A percentile compares a stretch with the other conserved stretches of the same genome.
Conservation (phyloP, 148 eudicot genomes). For the Rhododendron williamsianum region DNA sequence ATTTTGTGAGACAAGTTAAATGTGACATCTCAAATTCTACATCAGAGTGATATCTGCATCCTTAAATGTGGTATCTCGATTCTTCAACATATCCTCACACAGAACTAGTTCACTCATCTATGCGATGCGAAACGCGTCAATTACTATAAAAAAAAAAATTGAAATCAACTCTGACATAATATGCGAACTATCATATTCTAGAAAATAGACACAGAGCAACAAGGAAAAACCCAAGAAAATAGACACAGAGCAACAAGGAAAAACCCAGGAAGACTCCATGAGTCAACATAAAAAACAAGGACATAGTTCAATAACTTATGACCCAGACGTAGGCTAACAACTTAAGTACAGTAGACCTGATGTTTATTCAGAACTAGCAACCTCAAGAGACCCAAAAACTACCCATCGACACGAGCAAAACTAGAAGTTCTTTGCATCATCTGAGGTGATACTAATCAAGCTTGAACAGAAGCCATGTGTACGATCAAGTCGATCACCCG, state of each 20-base stretch:
- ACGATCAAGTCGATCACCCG: constrained; percentile 35
- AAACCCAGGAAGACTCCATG: neutral
- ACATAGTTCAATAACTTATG: no score
- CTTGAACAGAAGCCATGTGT: constrained; percentile 31
- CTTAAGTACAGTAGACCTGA: neutral
- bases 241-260: neutral
- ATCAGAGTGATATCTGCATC: neutral
- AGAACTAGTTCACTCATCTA: neutral
- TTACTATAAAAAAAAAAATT: neutral
- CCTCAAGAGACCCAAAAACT: neutral
- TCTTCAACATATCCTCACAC: neutral
- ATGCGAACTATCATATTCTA: neutral
- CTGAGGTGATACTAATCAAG: neutral
- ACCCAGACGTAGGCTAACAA: neutral
- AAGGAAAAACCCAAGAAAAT: neutral
- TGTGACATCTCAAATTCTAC: no score
- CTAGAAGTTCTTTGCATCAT: neutral
- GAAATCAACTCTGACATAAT: neutral
- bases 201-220: neutral
- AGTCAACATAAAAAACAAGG: neutral
- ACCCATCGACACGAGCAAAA: neutral
- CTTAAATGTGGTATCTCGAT: neutral
- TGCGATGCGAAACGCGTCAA: neutral
- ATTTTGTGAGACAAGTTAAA: neutral
- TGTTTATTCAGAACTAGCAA: neutral